Evolutionary conservation across 352 stramenopile species (phyloP).

Genomic region (Elongisporangium anandrum): DNA sequence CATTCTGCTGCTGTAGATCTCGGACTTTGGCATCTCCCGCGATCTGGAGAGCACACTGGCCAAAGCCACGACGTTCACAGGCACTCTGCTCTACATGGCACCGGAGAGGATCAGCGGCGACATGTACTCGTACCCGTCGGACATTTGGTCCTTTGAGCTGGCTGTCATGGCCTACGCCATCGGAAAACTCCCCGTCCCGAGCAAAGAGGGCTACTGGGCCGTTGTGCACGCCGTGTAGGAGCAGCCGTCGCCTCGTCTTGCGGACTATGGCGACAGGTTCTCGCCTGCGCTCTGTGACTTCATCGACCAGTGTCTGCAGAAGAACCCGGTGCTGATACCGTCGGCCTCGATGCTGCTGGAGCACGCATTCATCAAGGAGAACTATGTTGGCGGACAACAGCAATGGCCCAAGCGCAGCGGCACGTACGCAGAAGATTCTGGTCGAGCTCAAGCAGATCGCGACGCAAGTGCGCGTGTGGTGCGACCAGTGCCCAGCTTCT

Average conservation of each 20-base stretch:
- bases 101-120: slow-evolving; percentile 90
- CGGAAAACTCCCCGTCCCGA: slow-evolving; percentile 77
- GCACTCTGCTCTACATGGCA: slow-evolving; percentile 90
- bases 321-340: slow-evolving; percentile 63
- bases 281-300: slow-evolving; percentile 74
- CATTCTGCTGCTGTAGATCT: slow-evolving; percentile 41
- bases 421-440: slow-evolving; percentile 24
- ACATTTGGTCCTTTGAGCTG: slow-evolving; percentile 82
- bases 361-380: slow-evolving; percentile 67
- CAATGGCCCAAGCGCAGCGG: slow-evolving; percentile 7
- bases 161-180: slow-evolving; percentile 84
- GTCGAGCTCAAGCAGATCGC: slow-evolving; percentile 45
- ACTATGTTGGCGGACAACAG: slow-evolving; percentile 27
- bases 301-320: slow-evolving; percentile 72
- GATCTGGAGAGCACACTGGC: slow-evolving; percentile 82
- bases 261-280: slow-evolving; percentile 60
- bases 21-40: slow-evolving; percentile 80
- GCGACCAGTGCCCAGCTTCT: no score
- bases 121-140: slow-evolving; percentile 85
- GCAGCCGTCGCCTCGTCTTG: slow-evolving; percentile 63
- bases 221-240: slow-evolving; percentile 83
- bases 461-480: slow-evolving; percentile 47
- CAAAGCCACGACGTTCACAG: slow-evolving; percentile 89
- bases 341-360: slow-evolving; percentile 44
- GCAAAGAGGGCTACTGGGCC: slow-evolving; percentile 86